phyloP scores from a whole-genome alignment of 1,284 basidiomycete genomes.

The Bjerkandera adusta region DNA sequence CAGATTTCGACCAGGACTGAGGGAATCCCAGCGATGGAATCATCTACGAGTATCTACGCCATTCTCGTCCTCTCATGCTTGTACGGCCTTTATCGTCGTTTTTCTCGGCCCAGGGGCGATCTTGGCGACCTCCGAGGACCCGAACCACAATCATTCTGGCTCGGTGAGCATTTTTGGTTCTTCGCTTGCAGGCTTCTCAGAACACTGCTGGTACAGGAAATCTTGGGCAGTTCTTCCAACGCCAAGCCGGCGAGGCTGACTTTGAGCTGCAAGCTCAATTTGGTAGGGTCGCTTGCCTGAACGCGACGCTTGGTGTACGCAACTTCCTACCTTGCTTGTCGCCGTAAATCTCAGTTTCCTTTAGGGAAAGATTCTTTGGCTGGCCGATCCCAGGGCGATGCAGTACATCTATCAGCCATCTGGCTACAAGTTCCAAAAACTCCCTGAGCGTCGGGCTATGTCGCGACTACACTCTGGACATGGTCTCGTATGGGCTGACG shows the following conservation, averaged over 20 bases:
- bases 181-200: not conserved
- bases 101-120: too few relatives aligned
- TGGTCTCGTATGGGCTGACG: constrained; percentile 40
- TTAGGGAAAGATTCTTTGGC: constrained; percentile 31
- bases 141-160: constrained; percentile 26
- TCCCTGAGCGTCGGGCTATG: constrained; percentile 29
- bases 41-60: too few relatives aligned
- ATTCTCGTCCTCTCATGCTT: too few relatives aligned
- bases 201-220: constrained; percentile 37
- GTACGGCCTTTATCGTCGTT: too few relatives aligned
- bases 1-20: too few relatives aligned
- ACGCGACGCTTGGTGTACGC: constrained; percentile 49
- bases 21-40: too few relatives aligned
- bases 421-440: constrained; percentile 39
- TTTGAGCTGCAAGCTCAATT: constrained; percentile 48
- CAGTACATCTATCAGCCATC: constrained; percentile 40
- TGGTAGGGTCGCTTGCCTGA: constrained; percentile 48
- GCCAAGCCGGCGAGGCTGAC: constrained; percentile 47
- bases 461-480: constrained; percentile 32
- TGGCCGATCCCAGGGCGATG: constrained; percentile 40
- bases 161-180: constrained; percentile 18
- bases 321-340: not conserved
- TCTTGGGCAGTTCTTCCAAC: constrained; percentile 47
- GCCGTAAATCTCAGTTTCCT: not conserved
- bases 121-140: constrained; percentile 27